Evolutionary conservation across 1,139 yeast genomes (phyloP).

Genomic region (Maudiozyma humilis): DNA sequence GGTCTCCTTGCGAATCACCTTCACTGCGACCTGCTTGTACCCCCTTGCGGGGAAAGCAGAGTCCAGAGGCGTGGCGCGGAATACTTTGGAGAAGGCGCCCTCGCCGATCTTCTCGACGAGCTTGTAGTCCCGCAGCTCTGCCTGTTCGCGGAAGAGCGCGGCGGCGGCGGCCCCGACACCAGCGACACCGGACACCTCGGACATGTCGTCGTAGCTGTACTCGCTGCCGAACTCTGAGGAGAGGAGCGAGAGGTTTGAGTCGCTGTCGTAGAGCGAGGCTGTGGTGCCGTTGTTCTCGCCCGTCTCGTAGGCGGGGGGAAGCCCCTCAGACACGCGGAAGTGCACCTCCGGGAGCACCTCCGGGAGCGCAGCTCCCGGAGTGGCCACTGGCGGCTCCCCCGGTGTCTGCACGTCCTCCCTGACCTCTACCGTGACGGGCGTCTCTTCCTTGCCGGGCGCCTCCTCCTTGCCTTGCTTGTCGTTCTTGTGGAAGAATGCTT

Average conservation of each 20-base stretch:
- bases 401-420: not conserved
- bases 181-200: not conserved
- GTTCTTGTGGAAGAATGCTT: slow-evolving; percentile 10
- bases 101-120: slow-evolving; percentile 50
- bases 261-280: not conserved
- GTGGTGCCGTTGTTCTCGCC: not conserved
- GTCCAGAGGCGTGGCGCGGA: slow-evolving; percentile 43
- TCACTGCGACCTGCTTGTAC: slow-evolving; percentile 42
- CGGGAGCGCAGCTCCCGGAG: no score
- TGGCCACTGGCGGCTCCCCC: no score
- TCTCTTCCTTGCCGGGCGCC: not conserved
- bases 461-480: not conserved
- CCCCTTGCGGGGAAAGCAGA: slow-evolving; percentile 9
- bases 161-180: not conserved
- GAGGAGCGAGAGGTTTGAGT: slow-evolving; percentile 1
- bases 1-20: slow-evolving; percentile 68
- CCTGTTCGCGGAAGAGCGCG: slow-evolving; percentile 22
- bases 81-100: slow-evolving; percentile 89
- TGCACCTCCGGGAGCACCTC: no score
- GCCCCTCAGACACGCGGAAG: no score
- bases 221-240: slow-evolving; percentile 3
- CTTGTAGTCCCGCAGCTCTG: slow-evolving; percentile 26
- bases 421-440: not conserved
- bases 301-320: no score
- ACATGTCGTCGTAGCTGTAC: slow-evolving; percentile 1